Evolutionary conservation across 2,329 filamentous ascomycete genomes (phyloP), one percentile per base, ranked within the genome.

Genomic region (Pseudogymnoascus sp.): DNA sequence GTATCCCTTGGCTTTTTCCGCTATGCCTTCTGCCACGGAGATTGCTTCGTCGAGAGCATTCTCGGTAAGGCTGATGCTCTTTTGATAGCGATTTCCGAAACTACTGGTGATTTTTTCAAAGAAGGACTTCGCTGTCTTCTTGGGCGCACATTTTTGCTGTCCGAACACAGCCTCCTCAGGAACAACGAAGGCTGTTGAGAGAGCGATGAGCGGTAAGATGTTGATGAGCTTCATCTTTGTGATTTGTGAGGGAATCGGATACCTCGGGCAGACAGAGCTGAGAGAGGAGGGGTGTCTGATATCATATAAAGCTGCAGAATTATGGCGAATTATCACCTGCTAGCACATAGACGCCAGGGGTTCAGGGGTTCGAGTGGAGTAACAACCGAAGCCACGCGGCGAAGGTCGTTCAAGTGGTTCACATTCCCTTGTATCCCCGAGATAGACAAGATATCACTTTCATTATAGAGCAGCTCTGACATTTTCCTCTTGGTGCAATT

Each of bases 181-280:
- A 57, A 84, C 72, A 62, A 83, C 78, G 60, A 83, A 76, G 25
- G 80, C 80, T 59, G 78, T 73, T 64, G 76, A 72, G 58, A 80
- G 64, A 30, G 79, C 78, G 66, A 77, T 76, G 58, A 82, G 71
- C 61, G 79, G 77, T 63, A 83, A 68, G 47, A 82, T 72, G 59
- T 72, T 71, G 68, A 80, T 50, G 22, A 71, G 62, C 69, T 68
- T 72, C 71, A 72, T 72, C n/a, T 59, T 72, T 67, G 65, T 63
- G 58, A 57, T 36, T 57, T 59, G 30, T 53, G n/a, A 53, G 30
- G 28, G 15, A 12, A 33, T 33, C 5, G 28, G 11, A 35, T 33
- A 53, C 47, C 8, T 53, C n/a, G 9, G 47, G 6, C n/a, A 33
- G 28, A 33, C 28, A 33, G 28, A 18, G 6, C 25, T 33, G 6